These are phyloP conservation scores for Cicer yamashitae DNA, from an alignment of 306 rosid species.

Conservation along the genomic window DNA sequence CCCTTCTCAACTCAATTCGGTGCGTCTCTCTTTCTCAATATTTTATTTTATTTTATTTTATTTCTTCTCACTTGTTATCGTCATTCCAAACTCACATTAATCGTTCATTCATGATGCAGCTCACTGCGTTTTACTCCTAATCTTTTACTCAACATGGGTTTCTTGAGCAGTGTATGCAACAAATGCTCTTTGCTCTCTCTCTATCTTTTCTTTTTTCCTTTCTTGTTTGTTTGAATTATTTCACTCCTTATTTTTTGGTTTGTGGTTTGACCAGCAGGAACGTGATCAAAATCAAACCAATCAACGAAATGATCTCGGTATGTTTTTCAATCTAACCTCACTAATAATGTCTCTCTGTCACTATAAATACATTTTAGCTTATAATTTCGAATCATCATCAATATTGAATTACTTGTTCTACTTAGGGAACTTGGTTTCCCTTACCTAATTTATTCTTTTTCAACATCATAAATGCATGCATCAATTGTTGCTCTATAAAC, in stretches of 20 bases:
- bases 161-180: slow-evolving; percentile 43
- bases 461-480: slow-evolving; percentile 1
- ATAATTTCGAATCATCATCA: neutral
- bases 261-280: slow-evolving; percentile 33
- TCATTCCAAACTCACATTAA: neutral
- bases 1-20: slow-evolving; percentile 34
- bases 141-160: slow-evolving; percentile 49
- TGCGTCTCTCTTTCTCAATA: slow-evolving; percentile 22
- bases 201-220: neutral
- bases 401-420: neutral
- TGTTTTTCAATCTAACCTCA: slow-evolving; percentile 17
- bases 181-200: neutral
- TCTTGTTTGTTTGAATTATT: neutral
- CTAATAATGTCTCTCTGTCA: neutral
- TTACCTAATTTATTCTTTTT: neutral
- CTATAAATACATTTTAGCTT: neutral
- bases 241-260: neutral
- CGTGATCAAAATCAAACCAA: slow-evolving; percentile 28
- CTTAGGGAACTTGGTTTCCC: neutral
- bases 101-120: no score
- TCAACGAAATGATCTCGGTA: slow-evolving; percentile 45
- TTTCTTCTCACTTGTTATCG: neutral
- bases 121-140: neutral
- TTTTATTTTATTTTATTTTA: neutral
- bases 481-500: no score